These are phyloP conservation scores for Jackrogersella multiformis DNA, from an alignment of 495 filamentous ascomycete species.

Conservation along the genomic window DNA sequence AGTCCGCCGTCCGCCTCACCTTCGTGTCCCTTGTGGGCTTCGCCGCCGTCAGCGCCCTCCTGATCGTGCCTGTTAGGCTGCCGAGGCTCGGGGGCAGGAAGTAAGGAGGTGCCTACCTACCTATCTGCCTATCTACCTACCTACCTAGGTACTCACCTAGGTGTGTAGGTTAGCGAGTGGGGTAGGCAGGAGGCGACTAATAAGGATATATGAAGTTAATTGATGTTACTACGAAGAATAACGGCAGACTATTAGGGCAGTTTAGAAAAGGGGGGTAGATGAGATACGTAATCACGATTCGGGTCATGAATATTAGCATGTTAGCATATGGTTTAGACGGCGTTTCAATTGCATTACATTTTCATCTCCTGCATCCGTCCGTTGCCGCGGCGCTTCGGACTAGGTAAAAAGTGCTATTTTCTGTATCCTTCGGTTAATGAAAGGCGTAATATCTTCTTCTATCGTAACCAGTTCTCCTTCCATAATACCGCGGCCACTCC, in stretches of 20 bases:
- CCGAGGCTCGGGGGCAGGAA: constrained; percentile 63
- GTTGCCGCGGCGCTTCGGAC: neutral
- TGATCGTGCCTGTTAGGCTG: constrained; percentile 62
- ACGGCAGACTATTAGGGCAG: too few relatives aligned
- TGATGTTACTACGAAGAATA: neutral
- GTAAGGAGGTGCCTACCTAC: constrained; percentile 24
- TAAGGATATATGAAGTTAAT: neutral
- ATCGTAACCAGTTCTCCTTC: neutral
- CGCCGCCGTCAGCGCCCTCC: constrained; percentile 57
- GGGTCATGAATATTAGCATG: neutral
- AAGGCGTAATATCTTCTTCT: neutral
- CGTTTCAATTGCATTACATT: too few relatives aligned
- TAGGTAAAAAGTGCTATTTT: constrained; percentile 14
- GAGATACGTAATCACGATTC: neutral
- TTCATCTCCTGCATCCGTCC: neutral
- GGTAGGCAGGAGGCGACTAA: neutral
- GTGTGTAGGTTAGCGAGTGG: too few relatives aligned
- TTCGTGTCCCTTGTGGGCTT: constrained; percentile 63
- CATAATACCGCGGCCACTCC: neutral
- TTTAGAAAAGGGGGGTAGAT: neutral
- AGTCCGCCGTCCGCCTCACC: constrained; percentile 62
- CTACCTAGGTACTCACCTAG: too few relatives aligned
- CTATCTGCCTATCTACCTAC: too few relatives aligned
- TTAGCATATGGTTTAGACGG: neutral
- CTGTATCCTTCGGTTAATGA: constrained; percentile 9